Evolutionary conservation across 2,329 filamentous ascomycete genomes (phyloP), one percentile per base, ranked within the genome.

Genomic region (Penicillium sp.): DNA sequence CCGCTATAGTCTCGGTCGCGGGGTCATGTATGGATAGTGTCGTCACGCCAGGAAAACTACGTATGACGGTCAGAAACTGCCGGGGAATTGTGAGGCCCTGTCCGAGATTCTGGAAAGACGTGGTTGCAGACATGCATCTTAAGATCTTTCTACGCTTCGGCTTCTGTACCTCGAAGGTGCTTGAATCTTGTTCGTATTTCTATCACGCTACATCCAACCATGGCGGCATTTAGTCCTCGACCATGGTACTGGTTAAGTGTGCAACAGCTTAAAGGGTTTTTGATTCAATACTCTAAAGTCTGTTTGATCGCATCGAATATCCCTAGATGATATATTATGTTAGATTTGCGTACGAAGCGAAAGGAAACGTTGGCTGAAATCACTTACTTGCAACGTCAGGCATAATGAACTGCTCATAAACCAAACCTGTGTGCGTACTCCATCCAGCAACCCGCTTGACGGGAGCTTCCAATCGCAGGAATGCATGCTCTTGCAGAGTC

Each of bases 391-490:
- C 81, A 59, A 95, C 85, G 69, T 95, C 90, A 0, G 90, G 90
- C 45, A 94, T 75, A 63, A 89, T 84, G 54, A 88, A 87, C 63
- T 77, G 81, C 68, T 96, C 90, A 69, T 81, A 96, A 28, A 85
- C 67, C 61, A 96, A 68, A 0, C 88, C 86, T 26, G 83, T 84
- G 65, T 91, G 90, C 42, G 87, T 89, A 63, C 85, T 88, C 87
- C 87, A 95, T n/a, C 90, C 89, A 3, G 87, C 87, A 4, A 96
- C 84, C 40, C 90, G 79, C 55, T 84, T 80, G 6, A 96, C 87
- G 0, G 90, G 90, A 4, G 90, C 89, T 62, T 95, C 89, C 23
- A 96, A 71, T 3, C 84, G 77, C 52, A 93, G 66, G 64, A 96
- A 96, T 0, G 89, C 91, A 46, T 86, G 82, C 57, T 93, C 88